phyloP scores from a whole-genome alignment of 345 rosid species.

The Adansonia digitata region DNA sequence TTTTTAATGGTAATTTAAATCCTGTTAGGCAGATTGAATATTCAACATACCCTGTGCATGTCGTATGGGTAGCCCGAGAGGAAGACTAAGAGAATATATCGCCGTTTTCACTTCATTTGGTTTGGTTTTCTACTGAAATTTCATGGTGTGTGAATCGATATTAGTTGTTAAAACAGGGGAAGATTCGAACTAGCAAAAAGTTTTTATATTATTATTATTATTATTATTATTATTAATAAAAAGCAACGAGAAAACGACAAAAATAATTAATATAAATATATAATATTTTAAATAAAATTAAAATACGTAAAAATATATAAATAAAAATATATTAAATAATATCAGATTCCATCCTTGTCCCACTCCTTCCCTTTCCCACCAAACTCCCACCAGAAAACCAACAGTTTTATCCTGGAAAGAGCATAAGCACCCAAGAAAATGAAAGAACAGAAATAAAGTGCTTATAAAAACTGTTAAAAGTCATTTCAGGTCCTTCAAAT shows the following conservation, averaged over 20 bases:
- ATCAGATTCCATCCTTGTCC: neutral
- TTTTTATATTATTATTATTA: neutral
- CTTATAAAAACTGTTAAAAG: conserved; percentile 18
- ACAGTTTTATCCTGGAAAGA: conserved; percentile 18
- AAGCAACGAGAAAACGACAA: too few species aligned
- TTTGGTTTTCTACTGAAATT: neutral
- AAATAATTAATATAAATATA: too few species aligned
- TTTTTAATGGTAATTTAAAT: too few species aligned
- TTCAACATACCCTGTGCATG: neutral
- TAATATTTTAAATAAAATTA: too few species aligned
- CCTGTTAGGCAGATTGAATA: conserved; percentile 14
- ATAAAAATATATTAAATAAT: too few species aligned
- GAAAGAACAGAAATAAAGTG: neutral
- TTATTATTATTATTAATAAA: too few species aligned
- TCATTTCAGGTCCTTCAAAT: conserved; percentile 25
- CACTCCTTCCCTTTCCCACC: neutral
- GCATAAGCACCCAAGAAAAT: conserved; percentile 24
- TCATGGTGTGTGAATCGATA: neutral
- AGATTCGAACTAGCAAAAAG: too few species aligned
- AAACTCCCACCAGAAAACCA: conserved; percentile 7
- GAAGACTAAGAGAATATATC: neutral
- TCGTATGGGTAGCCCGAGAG: neutral
- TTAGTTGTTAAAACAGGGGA: neutral
- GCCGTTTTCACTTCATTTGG: too few species aligned
- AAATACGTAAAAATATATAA: too few species aligned